phyloP scores from a whole-genome alignment of 805 yeast genomes.

The Candida namnaoensis region DNA sequence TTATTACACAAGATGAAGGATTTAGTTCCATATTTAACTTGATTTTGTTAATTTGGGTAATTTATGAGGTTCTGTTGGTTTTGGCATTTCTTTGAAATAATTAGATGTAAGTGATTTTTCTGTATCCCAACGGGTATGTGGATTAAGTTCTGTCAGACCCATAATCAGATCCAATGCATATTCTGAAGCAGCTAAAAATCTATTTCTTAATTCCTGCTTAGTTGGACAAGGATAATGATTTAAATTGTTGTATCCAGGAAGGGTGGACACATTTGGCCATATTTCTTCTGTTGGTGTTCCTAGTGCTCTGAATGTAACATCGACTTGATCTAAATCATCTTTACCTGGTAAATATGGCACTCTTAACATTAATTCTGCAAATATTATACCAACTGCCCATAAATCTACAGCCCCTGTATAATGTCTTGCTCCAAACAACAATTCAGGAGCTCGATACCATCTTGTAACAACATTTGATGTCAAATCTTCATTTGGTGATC shows the following conservation, averaged over 20 bases:
- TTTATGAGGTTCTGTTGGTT: slow-evolving; percentile 48
- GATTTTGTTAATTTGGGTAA: too few relatives aligned
- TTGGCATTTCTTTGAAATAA: slow-evolving; percentile 67
- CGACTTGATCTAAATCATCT: slow-evolving; percentile 83
- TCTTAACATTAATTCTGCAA: slow-evolving; percentile 92
- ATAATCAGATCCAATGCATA: slow-evolving; percentile 69
- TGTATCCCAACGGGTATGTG: slow-evolving; percentile 61
- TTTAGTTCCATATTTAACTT: too few relatives aligned
- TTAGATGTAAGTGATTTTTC: slow-evolving; percentile 53
- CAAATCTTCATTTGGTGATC: slow-evolving; percentile 65
- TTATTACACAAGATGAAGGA: too few relatives aligned
- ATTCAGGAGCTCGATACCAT: slow-evolving; percentile 97
- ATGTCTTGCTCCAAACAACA: slow-evolving; percentile 80
- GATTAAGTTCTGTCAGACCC: slow-evolving; percentile 69
- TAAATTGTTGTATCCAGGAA: slow-evolving; percentile 70
- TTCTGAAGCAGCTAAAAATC: slow-evolving; percentile 89
- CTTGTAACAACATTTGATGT: slow-evolving; percentile 95
- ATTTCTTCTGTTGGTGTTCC: slow-evolving; percentile 91
- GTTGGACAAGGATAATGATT: slow-evolving; percentile 79
- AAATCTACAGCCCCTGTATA: slow-evolving; percentile 86
- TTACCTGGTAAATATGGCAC: slow-evolving; percentile 93
- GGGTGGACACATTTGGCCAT: slow-evolving; percentile 84
- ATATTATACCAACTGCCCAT: slow-evolving; percentile 96
- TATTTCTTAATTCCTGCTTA: slow-evolving; percentile 64
- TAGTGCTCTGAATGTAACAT: slow-evolving; percentile 87